Percentiles rank a stretch among this genome's conserved stretches.
These are phyloP conservation scores for Didymosphaeria variabile DNA, from an alignment of 2,329 filamentous ascomycete species.

Conservation along the genomic window DNA sequence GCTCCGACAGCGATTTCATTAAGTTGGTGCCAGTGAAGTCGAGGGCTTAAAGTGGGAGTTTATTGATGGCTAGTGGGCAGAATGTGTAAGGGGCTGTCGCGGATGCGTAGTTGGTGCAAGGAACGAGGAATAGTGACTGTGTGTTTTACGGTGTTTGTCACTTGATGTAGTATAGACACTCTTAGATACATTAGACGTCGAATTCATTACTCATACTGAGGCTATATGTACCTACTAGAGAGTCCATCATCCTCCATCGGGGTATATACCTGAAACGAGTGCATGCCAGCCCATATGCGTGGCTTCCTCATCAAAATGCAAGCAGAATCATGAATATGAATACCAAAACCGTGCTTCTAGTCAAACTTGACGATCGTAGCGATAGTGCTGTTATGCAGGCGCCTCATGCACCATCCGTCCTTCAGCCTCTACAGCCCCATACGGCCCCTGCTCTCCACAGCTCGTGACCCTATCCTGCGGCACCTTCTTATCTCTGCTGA, in stretches of 20 bases:
- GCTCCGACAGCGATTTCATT: neutral
- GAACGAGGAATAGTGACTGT: no score
- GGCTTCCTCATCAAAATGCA: constrained; percentile 1
- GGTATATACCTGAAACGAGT: constrained; percentile 11
- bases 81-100: neutral
- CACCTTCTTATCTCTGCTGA: constrained; percentile 5
- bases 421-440: constrained; percentile 17
- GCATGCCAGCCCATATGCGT: constrained; percentile 13
- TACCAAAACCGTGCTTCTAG: neutral
- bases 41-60: neutral
- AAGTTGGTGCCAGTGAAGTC: neutral
- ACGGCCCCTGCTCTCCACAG: constrained; percentile 9
- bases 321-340: constrained; percentile 8
- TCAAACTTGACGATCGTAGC: neutral
- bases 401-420: constrained; percentile 17
- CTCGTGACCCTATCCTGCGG: constrained; percentile 9
- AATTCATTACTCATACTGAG: neutral
- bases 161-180: no score
- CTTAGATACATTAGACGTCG: no score
- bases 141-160: no score
- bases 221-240: neutral
- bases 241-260: neutral
- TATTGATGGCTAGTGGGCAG: neutral
- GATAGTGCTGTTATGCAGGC: constrained; percentile 7
- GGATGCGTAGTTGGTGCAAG: neutral